Evolutionary conservation across 1,139 yeast genomes (phyloP), one percentile per base, ranked within the genome.

Genomic region (Starmera stellimalicola): DNA sequence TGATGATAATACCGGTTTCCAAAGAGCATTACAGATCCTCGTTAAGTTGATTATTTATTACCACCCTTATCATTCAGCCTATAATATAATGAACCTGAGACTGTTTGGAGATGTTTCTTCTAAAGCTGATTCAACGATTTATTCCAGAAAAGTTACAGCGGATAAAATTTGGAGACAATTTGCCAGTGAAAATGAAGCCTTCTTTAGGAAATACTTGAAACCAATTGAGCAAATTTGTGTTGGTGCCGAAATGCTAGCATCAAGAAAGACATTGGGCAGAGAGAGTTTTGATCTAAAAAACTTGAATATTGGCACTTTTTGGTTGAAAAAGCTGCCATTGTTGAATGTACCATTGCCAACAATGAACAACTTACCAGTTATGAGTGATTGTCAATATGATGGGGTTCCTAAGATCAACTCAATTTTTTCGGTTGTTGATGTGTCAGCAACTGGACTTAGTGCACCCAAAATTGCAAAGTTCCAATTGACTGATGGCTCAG

Each of bases 391-490:
- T 8, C 57, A 68, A 14, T 82, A 81, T 44, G 37, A 48, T 0
- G 43, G 54, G n/a, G 51, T 77, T 0, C 75, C 87, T 0, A 50
- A 53, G 2, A 70, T 91, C 27, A 32, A 43, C 0, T 44, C 47
- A 1, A 65, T 82, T 3, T 67, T 65, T 6, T 58, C 66, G 1
- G 57, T 52, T 3, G 58, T 87, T 3, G 44, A 55, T 0, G 65
- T 85, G 20, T 94, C 98, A 0, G 54, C 81, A 0, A 73, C 87
- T 0, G 98, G 98, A 2, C 57, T 88, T 12, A 85, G 95, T 45
- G 68, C 77, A 39, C 98, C 98, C 0, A 88, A 88, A 52, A 80
- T 91, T 33, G 65, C 77, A 32, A 68, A 62, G 1, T 60, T 83
- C 35, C 38, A 37, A 0, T 57, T 78, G 15, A 63, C 75, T 0